Evolutionary conservation across 108 stramenopile species (phyloP).

Genomic region (Cyclotella kingstonii): DNA sequence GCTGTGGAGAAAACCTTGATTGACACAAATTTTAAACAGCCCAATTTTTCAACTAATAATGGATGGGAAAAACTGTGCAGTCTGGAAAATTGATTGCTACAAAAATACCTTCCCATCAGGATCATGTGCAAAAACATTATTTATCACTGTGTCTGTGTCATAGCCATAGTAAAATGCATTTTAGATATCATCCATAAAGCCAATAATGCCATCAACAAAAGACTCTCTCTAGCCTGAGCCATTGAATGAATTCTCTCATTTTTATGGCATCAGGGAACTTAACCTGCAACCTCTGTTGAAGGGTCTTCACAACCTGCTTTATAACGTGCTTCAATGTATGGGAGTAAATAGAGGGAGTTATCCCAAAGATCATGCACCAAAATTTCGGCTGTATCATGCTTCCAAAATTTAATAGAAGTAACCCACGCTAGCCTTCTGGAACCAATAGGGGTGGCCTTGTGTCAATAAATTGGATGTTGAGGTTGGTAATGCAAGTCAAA

Average conservation of each 20-base stretch:
- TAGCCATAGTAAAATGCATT: slow-evolving; percentile 15
- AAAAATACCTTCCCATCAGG: slow-evolving; percentile 13
- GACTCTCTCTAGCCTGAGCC: not conserved
- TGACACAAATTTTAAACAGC: slow-evolving; percentile 13
- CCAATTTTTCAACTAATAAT: slow-evolving; percentile 7
- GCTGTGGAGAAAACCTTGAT: slow-evolving; percentile 10
- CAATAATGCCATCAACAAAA: not conserved
- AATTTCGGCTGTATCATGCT: no score
- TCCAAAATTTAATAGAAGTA: not conserved
- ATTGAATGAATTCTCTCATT: not conserved
- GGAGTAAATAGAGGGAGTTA: not conserved
- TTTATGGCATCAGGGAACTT: slow-evolving; percentile 16
- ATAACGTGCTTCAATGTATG: slow-evolving; percentile 2
- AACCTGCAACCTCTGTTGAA: not conserved
- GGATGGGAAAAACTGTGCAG: not conserved
- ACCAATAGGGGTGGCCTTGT: no score
- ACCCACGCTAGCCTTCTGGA: not conserved
- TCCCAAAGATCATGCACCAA: not conserved
- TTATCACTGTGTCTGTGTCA: slow-evolving; percentile 10
- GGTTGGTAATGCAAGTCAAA: not conserved
- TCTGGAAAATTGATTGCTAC: slow-evolving; percentile 6
- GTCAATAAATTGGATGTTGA: not conserved
- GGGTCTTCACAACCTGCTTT: not conserved
- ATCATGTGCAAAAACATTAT: slow-evolving; percentile 6
- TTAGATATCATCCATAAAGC: slow-evolving; percentile 16